phyloP scores from a whole-genome alignment of 495 filamentous ascomycete species.

The Aspergillus cavernicola region DNA sequence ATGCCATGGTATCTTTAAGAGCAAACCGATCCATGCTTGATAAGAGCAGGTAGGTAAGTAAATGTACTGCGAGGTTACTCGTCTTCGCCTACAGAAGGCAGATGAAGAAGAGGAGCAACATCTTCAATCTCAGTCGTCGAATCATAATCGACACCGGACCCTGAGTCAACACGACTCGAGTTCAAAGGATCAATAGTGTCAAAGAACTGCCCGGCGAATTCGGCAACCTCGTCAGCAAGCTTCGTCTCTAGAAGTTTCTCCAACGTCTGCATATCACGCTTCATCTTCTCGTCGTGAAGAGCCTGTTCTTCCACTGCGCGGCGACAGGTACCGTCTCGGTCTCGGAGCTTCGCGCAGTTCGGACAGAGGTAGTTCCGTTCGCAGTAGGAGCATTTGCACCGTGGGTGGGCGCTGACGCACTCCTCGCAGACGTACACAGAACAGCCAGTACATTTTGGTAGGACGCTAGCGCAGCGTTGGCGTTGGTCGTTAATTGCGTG shows the following conservation, averaged over 20 bases:
- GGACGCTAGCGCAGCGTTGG: slow-evolving; percentile 43
- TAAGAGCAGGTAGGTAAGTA: neutral
- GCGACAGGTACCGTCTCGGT: slow-evolving; percentile 41
- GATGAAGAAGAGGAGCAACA: neutral
- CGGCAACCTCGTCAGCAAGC: slow-evolving; percentile 44
- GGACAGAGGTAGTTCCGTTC: slow-evolving; percentile 52
- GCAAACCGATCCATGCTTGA: neutral
- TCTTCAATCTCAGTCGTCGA: neutral
- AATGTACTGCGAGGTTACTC: neutral
- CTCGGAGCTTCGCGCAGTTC: slow-evolving; percentile 44
- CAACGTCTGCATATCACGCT: slow-evolving; percentile 41
- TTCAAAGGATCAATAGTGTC: slow-evolving; percentile 21
- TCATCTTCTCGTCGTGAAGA: slow-evolving; percentile 41
- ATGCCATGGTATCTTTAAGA: slow-evolving; percentile 3
- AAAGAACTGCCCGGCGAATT: slow-evolving; percentile 45
- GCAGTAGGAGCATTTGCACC: slow-evolving; percentile 53
- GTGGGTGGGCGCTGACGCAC: slow-evolving; percentile 42
- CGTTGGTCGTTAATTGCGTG: slow-evolving; percentile 49
- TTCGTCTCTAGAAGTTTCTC: slow-evolving; percentile 41
- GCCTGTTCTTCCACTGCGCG: slow-evolving; percentile 41
- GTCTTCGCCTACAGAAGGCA: neutral
- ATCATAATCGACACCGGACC: slow-evolving; percentile 4
- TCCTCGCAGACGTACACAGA: slow-evolving; percentile 55
- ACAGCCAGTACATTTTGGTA: slow-evolving; percentile 53
- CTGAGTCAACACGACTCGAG: neutral